These are phyloP conservation scores for Bruguiera gymnorhiza DNA, from an alignment of 345 rosid species.

Conservation along the genomic window DNA sequence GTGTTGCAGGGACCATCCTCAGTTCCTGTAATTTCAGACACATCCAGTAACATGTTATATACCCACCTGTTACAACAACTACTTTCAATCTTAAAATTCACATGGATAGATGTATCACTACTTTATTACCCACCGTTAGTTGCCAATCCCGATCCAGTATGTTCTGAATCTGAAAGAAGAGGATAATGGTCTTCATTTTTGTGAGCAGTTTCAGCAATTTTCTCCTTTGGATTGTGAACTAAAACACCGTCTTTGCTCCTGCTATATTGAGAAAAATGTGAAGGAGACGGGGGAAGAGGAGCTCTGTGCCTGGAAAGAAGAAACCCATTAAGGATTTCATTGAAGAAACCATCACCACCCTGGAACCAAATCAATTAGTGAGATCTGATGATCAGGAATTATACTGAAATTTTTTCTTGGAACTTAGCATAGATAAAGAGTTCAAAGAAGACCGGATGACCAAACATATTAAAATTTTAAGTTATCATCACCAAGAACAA, in stretches of 20 bases:
- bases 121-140: conserved; percentile 35
- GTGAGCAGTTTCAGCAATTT: conserved; percentile 32
- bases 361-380: conserved; percentile 28
- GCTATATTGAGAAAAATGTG: conserved; percentile 43
- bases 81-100: conserved; percentile 18
- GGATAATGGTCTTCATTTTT: conserved; percentile 47
- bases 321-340: conserved; percentile 83
- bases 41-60: conserved; percentile 5
- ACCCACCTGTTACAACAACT: conserved; percentile 11
- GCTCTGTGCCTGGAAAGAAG: conserved; percentile 73
- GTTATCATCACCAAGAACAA: not conserved
- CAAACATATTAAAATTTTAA: not conserved
- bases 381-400: conserved; percentile 6
- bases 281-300: conserved; percentile 76
- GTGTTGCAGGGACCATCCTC: conserved; percentile 28
- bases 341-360: conserved; percentile 99
- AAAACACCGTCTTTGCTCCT: conserved; percentile 35
- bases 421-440: conserved; percentile 5
- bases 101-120: conserved; percentile 14
- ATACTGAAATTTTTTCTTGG: not conserved
- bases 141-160: conserved; percentile 31
- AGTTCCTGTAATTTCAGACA: conserved; percentile 39
- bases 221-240: conserved; percentile 33
- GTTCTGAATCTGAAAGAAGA: conserved; percentile 38
- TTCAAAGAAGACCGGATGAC: not conserved